Evolutionary conservation across 2,329 filamentous ascomycete genomes (phyloP), one percentile per base, ranked within the genome.

Genomic region (Elsinoe arachidis): DNA sequence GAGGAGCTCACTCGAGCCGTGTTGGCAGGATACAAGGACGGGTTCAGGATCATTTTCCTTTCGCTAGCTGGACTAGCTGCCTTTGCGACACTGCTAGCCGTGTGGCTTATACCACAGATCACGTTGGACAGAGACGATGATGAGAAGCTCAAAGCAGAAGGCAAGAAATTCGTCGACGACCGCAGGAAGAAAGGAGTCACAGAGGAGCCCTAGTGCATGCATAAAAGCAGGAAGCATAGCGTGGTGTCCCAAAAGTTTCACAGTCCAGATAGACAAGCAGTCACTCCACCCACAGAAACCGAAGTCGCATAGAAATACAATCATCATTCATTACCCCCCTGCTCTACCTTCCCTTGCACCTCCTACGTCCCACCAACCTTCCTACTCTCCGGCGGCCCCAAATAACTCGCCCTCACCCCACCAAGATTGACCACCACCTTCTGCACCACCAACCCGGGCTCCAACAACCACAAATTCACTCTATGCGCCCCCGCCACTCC

Each of bases 381-480:
- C 53, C 12, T 34, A 55, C 68, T 70, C 63, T 70, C 68, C 21
- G 69, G 68, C 49, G 69, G 69, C 2, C 69, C 69, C 41, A 71
- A 49, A 58, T 71, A 72, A 55, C 67, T 69, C 34, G 61, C 59
- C 58, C 63, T 65, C 12, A 71, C 63, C 17, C 68, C 68, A 26
- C 69, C 69, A 30, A 70, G 59, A 58, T 71, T 62, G 7, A 71
- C 59, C 55, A 69, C 66, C 55, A 68, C 60, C 54, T 68, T 71
- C 65, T 70, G 60, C 52, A 74, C 61, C 63, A 76, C 71, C 7
- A 77, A 69, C 56, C 72, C 74, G 5, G 74, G 71, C 67, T 77
- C 74, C 12, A 76, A 66, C 6, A 74, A 64, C 74, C 74, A 77
- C 14, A 78, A 51, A 60, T 71, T 74, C 57, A 78, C 53, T 7